Percentiles rank a stretch among this genome's conserved stretches.
Evolutionary conservation across 495 filamentous ascomycete species (phyloP).

Genomic region (Cercophora samala): DNA sequence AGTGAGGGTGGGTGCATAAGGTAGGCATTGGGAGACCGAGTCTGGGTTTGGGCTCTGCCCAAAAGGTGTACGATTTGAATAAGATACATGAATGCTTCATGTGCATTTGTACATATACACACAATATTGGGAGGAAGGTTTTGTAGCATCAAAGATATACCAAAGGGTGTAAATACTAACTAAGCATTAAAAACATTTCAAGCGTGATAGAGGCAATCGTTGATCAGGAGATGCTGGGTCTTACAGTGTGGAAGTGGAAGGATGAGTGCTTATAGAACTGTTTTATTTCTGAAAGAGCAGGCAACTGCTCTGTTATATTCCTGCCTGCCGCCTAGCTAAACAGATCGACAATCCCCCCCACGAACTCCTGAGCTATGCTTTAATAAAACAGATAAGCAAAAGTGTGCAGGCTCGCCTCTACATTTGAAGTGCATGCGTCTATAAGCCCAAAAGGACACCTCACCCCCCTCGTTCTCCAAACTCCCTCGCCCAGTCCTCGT

Average conservation of each 20-base stretch:
- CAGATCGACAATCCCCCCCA: not conserved
- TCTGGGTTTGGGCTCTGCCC: too few species aligned
- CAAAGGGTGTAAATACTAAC: too few species aligned
- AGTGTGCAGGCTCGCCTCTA: not conserved
- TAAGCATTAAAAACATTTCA: too few species aligned
- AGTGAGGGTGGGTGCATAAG: not conserved
- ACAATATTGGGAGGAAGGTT: too few species aligned
- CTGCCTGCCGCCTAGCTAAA: not conserved
- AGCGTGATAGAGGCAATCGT: too few species aligned
- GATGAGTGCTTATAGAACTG: not conserved
- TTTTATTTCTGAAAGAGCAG: not conserved
- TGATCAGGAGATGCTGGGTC: not conserved
- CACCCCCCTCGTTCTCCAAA: conserved; percentile 89
- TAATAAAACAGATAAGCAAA: not conserved
- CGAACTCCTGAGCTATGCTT: not conserved
- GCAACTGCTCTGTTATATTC: not conserved
- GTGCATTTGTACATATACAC: too few species aligned
- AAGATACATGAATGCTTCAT: too few species aligned
- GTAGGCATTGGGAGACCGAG: not conserved
- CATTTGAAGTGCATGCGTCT: not conserved
- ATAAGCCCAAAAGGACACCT: not conserved
- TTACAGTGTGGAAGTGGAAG: not conserved
- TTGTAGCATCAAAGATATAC: too few species aligned
- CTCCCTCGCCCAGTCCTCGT: conserved; percentile 90
- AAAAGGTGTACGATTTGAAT: too few species aligned